Conservation (phyloP, 2,329 filamentous ascomycete genomes). For the Graphiopsis chlorocephala region DNA sequence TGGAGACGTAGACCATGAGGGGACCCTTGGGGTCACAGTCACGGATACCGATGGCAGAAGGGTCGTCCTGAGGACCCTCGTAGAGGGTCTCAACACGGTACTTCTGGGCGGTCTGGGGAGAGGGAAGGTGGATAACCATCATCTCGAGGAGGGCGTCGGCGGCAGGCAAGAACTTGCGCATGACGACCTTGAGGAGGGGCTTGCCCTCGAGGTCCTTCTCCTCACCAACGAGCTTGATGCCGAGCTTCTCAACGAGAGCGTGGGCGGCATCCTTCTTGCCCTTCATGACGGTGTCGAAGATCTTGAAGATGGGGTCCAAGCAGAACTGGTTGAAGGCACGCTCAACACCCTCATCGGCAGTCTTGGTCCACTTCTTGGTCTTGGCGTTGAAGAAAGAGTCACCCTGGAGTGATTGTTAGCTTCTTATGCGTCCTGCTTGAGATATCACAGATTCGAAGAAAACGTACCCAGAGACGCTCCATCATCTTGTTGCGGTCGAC, state of each 20-base stretch:
- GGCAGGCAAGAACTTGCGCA: slow-evolving; percentile 98
- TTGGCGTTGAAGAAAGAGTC: slow-evolving; percentile 99
- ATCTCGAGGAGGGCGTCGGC: slow-evolving; percentile 98
- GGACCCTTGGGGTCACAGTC: slow-evolving; percentile 97
- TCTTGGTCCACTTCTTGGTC: slow-evolving; percentile 99
- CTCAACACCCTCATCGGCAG: slow-evolving; percentile 80
- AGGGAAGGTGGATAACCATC: slow-evolving; percentile 99
- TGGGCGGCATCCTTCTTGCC: slow-evolving; percentile 93
- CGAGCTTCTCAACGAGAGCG: slow-evolving; percentile 84
- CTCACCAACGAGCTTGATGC: slow-evolving; percentile 82
- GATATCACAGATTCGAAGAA: neutral
- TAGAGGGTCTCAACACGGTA: slow-evolving; percentile 99
- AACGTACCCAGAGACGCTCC: slow-evolving; percentile 93
- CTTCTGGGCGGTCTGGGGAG: slow-evolving; percentile 89
- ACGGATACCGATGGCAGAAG: slow-evolving; percentile 91
- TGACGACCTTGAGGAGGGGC: slow-evolving; percentile 94
- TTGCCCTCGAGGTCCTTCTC: slow-evolving; percentile 97
- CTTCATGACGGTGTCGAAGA: slow-evolving; percentile 96
- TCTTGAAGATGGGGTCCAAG: slow-evolving; percentile 99
- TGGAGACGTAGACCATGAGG: slow-evolving; percentile 99
- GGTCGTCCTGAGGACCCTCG: slow-evolving; percentile 93
- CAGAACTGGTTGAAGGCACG: slow-evolving; percentile 99
- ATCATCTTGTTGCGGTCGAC: slow-evolving; percentile 99
- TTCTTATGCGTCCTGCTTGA: neutral
- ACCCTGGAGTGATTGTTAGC: slow-evolving; percentile 51